Conservation (phyloP, 208 protist species). For the Leishmania tarentolae region DNA sequence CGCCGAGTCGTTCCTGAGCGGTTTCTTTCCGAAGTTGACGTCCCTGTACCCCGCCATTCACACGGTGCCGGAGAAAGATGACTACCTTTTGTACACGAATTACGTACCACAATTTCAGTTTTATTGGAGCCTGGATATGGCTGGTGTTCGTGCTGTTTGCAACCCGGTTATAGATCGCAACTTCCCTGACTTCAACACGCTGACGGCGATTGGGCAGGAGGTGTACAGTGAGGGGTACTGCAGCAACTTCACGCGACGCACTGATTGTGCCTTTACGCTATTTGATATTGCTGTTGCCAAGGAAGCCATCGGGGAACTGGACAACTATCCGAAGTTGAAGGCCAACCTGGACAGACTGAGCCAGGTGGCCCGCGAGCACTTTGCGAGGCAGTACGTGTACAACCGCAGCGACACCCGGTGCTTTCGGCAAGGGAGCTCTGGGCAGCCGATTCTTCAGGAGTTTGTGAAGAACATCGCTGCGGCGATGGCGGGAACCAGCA, state of each 20-base stretch:
- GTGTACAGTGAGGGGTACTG: constrained; percentile 28
- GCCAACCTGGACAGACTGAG: neutral
- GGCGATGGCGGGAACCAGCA: constrained; percentile 13
- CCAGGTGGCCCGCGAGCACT: constrained; percentile 4
- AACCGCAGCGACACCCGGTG: constrained; percentile 22
- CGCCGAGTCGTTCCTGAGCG: constrained; percentile 39
- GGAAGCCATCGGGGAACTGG: constrained; percentile 13
- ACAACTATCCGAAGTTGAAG: constrained; percentile 24
- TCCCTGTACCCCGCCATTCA: constrained; percentile 33
- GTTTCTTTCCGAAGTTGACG: constrained; percentile 34
- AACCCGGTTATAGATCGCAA: constrained; percentile 15
- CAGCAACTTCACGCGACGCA: constrained; percentile 8
- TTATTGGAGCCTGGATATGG: constrained; percentile 14
- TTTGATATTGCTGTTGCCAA: constrained; percentile 26
- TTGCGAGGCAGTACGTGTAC: constrained; percentile 17
- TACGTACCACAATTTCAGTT: constrained; percentile 16
- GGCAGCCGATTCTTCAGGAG: constrained; percentile 29
- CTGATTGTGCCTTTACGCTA: constrained; percentile 18
- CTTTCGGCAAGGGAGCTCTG: constrained; percentile 22
- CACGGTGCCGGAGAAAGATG: constrained; percentile 18
- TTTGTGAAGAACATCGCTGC: constrained; percentile 41
- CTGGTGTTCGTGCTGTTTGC: constrained; percentile 7
- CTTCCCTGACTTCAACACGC: constrained; percentile 17
- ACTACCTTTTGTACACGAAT: constrained; percentile 26
- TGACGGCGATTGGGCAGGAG: constrained; percentile 20